Evolutionary conservation across 148 eudicot species (phyloP).

Genomic region (Rhododendron henanense): DNA sequence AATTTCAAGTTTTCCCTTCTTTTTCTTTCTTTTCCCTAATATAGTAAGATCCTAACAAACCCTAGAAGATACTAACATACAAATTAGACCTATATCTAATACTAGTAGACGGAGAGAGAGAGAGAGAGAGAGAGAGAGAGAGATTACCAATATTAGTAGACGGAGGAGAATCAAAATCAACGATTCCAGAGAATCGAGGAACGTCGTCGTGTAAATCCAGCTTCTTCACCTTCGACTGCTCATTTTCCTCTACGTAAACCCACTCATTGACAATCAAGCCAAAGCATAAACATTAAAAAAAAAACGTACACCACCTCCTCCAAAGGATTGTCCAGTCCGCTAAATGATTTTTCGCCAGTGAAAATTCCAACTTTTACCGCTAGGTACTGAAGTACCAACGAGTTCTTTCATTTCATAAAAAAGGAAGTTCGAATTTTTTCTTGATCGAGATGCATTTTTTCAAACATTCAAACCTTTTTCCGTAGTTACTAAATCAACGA

Average conservation of each 20-base stretch:
- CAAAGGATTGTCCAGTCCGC: background rate
- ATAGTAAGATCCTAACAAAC: background rate
- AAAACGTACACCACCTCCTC: background rate
- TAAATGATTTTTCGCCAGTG: background rate
- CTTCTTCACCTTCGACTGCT: conserved; percentile 1
- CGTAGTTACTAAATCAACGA: too few species aligned
- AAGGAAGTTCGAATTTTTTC: too few species aligned
- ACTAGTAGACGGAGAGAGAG: background rate
- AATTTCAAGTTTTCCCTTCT: too few species aligned
- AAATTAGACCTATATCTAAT: background rate
- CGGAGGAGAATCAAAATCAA: conserved; percentile 50
- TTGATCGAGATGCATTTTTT: too few species aligned
- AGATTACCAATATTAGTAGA: conserved; percentile 9
- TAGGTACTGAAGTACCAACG: background rate
- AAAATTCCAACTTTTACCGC: background rate
- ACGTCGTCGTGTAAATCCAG: conserved; percentile 11
- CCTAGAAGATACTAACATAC: background rate
- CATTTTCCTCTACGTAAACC: background rate
- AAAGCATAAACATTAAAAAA: background rate
- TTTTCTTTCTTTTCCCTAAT: background rate
- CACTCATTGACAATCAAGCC: background rate
- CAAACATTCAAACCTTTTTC: too few species aligned
- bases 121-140: background rate
- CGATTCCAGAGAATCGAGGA: conserved; percentile 42
- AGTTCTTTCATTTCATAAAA: background rate